Conservation (phyloP, 495 filamentous ascomycete species). For the Penicillium pancosmium region DNA sequence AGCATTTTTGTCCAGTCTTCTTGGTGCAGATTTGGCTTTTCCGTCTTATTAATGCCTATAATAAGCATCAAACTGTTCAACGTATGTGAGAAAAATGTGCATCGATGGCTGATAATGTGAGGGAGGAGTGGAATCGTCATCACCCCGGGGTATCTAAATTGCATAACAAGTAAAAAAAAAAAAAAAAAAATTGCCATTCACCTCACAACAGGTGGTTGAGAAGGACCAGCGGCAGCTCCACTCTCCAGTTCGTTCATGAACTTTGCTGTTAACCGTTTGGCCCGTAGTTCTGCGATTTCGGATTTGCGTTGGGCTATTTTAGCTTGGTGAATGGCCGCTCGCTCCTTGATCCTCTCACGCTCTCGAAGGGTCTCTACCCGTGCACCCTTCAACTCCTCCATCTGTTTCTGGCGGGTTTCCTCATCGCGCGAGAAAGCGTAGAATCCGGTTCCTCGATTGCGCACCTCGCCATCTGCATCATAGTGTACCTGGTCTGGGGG, state of each 20-base stretch:
- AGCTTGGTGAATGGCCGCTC: background rate
- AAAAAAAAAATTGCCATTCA: background rate
- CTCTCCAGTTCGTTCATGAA: constrained; percentile 60
- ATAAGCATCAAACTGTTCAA: background rate
- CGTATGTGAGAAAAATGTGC: background rate
- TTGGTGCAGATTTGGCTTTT: background rate
- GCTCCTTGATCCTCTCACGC: constrained; percentile 44
- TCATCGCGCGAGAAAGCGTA: constrained; percentile 80
- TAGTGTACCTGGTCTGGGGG: constrained; percentile 83
- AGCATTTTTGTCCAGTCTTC: background rate
- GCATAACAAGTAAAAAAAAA: background rate
- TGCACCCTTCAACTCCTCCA: constrained; percentile 70
- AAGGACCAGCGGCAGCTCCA: background rate
- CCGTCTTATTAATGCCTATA: background rate
- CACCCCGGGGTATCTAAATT: constrained; percentile 1
- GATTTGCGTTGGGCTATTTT: background rate
- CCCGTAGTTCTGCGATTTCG: constrained; percentile 40
- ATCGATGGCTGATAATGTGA: background rate
- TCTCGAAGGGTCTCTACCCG: constrained; percentile 65
- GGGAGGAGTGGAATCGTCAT: background rate
- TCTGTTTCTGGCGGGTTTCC: constrained; percentile 66
- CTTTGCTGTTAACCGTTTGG: constrained; percentile 63
- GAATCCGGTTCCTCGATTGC: constrained; percentile 88
- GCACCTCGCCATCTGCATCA: constrained; percentile 76
- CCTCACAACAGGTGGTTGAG: background rate